A percentile compares a stretch with the other conserved stretches of the same genome.
These are phyloP conservation scores for Voacanga thouarsii DNA, from an alignment of 257 asterid species.

Conservation along the genomic window DNA sequence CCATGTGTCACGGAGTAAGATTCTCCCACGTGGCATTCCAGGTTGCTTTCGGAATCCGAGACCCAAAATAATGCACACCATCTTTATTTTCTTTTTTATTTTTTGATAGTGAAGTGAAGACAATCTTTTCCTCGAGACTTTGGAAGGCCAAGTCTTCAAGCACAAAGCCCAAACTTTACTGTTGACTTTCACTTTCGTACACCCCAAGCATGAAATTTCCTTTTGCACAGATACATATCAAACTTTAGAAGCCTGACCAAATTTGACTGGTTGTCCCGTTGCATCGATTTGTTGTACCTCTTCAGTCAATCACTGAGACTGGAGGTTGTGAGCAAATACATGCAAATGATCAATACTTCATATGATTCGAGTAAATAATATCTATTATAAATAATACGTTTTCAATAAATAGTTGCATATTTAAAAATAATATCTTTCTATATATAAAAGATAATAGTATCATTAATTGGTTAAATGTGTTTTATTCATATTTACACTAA, in stretches of 20 bases:
- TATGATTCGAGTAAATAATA: too few species aligned
- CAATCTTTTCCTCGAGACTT: slow-evolving; percentile 17
- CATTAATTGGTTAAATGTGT: too few species aligned
- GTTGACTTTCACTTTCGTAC: slow-evolving; percentile 20
- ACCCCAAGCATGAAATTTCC: slow-evolving; percentile 23
- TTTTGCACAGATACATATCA: neutral
- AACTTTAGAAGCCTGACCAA: slow-evolving; percentile 2
- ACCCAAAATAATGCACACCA: neutral
- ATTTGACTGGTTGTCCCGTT: too few species aligned
- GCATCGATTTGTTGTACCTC: too few species aligned
- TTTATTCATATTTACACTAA: too few species aligned
- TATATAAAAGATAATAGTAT: too few species aligned
- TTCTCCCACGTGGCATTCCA: neutral
- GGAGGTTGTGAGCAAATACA: too few species aligned
- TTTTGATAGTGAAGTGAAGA: slow-evolving; percentile 6
- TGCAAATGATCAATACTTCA: too few species aligned
- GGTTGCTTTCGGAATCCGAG: neutral
- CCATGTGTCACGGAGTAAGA: neutral
- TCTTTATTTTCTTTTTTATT: neutral
- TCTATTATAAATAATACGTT: too few species aligned
- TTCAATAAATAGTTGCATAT: too few species aligned
- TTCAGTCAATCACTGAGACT: too few species aligned
- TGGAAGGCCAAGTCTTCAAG: slow-evolving; percentile 16
- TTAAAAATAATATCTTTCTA: too few species aligned
- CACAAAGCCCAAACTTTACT: slow-evolving; percentile 8